Conservation (phyloP, 202 grass and related monocot genomes). For the Panicum hallii region DNA sequence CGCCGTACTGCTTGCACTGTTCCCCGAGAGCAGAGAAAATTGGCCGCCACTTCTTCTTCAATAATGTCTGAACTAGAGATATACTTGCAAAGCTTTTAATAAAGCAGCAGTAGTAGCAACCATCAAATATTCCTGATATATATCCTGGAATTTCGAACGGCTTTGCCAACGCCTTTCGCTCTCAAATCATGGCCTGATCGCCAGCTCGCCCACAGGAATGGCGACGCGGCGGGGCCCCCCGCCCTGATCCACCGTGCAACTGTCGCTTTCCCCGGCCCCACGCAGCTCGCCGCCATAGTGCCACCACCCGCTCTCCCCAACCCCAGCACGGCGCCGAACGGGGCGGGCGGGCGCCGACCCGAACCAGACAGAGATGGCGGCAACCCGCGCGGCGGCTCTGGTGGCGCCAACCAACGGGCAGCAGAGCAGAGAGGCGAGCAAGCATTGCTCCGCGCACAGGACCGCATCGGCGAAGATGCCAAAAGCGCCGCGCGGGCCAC, state of each 20-base stretch:
- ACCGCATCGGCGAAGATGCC: slow-evolving; percentile 27
- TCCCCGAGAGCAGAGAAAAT: neutral
- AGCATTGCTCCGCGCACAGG: too few relatives aligned
- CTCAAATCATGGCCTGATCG: slow-evolving; percentile 22
- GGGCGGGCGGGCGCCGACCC: neutral
- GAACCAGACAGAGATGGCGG: neutral
- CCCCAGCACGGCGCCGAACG: slow-evolving; percentile 12
- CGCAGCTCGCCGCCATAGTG: neutral
- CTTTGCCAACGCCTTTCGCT: slow-evolving; percentile 31
- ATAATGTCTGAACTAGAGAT: neutral
- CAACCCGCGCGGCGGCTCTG: neutral
- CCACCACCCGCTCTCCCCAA: neutral
- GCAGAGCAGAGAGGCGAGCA: neutral
- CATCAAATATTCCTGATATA: neutral
- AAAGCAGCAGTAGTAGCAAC: neutral
- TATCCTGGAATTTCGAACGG: neutral
- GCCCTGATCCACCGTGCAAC: slow-evolving; percentile 44
- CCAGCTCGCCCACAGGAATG: slow-evolving; percentile 14
- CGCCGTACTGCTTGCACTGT: neutral
- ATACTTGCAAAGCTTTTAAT: neutral
- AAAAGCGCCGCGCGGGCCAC: slow-evolving; percentile 43
- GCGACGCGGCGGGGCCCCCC: neutral
- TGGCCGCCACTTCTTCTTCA: neutral
- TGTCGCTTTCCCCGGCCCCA: slow-evolving; percentile 35
- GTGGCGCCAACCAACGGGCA: slow-evolving; percentile 49